Percentiles rank a stretch among this genome's conserved stretches.
phyloP scores from a whole-genome alignment of 441 rosid genomes.

The Aquilaria agallochum region DNA sequence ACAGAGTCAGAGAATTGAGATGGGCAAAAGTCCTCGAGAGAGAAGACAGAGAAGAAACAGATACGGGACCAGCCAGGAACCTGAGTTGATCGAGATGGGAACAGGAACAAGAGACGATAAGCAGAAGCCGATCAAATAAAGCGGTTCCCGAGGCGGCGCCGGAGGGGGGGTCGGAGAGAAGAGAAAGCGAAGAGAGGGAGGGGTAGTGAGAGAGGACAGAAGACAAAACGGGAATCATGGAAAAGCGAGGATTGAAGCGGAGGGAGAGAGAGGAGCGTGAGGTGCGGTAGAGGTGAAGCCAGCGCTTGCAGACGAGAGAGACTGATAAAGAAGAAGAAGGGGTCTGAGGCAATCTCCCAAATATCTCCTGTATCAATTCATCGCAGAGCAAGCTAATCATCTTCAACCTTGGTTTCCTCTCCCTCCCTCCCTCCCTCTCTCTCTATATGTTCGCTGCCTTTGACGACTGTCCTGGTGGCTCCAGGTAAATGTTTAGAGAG shows the following conservation, averaged over 20 bases:
- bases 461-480: constrained; percentile 16
- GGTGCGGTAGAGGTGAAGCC: constrained; percentile 75
- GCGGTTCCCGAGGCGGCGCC: constrained; percentile 1
- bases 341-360: constrained; percentile 40
- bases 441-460: not conserved
- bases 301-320: constrained; percentile 79
- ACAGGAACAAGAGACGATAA: constrained; percentile 45
- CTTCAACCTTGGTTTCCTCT: not conserved
- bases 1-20: constrained; percentile 54
- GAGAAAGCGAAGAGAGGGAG: constrained; percentile 53
- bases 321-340: constrained; percentile 39
- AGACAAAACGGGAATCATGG: constrained; percentile 38
- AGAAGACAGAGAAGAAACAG: constrained; percentile 38
- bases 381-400: constrained; percentile 69
- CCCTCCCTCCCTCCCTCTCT: constrained; percentile 1
- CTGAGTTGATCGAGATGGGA: constrained; percentile 45
- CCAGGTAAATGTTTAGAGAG: not conserved
- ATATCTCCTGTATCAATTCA: constrained; percentile 76
- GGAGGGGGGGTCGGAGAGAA: constrained; percentile 25
- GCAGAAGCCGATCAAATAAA: constrained; percentile 37
- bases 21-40: constrained; percentile 39
- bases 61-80: constrained; percentile 51
- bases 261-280: constrained; percentile 70
- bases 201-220: constrained; percentile 53
- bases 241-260: constrained; percentile 20